Evolutionary conservation across 495 filamentous ascomycete species (phyloP).

Genomic region (Penicillium paxilli): DNA sequence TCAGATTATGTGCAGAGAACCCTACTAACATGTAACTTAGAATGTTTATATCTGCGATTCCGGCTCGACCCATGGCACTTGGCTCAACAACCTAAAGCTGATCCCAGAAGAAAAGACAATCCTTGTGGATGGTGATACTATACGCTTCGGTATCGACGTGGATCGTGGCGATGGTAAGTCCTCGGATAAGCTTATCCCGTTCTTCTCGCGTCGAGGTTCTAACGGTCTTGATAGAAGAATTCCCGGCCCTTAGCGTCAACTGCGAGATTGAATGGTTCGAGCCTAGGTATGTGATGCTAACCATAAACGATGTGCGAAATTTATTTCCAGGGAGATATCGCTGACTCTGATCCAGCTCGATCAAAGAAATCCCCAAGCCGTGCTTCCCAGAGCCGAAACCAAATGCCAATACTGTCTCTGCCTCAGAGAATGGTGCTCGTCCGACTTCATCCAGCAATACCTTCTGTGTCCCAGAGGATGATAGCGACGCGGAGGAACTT

Average conservation of each 20-base stretch:
- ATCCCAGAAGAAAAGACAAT: conserved; percentile 29
- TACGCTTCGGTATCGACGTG: conserved; percentile 58
- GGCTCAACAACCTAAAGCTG: conserved; percentile 45
- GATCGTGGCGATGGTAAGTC: conserved; percentile 49
- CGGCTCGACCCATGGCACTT: conserved; percentile 62
- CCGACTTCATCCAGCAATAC: conserved; percentile 30
- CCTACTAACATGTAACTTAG: conserved; percentile 28
- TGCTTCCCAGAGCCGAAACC: background rate
- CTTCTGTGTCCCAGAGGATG: conserved; percentile 49
- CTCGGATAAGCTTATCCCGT: background rate
- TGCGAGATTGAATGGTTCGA: conserved; percentile 33
- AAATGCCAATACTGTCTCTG: background rate
- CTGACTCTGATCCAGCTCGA: background rate
- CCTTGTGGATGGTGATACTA: conserved; percentile 44
- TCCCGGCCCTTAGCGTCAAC: conserved; percentile 38
- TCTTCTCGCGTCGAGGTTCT: background rate
- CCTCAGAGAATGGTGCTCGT: background rate
- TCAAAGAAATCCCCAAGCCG: background rate
- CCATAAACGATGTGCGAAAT: no score
- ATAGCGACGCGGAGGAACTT: conserved; percentile 29
- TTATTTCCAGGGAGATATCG: background rate
- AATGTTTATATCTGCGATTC: conserved; percentile 46
- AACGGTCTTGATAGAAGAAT: conserved; percentile 32
- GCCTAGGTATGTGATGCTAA: no score
- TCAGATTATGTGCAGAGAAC: background rate